Percentiles rank a stretch among this genome's conserved stretches.
Conservation (phyloP, 495 filamentous ascomycete genomes). For the Annulohypoxylon moriforme region DNA sequence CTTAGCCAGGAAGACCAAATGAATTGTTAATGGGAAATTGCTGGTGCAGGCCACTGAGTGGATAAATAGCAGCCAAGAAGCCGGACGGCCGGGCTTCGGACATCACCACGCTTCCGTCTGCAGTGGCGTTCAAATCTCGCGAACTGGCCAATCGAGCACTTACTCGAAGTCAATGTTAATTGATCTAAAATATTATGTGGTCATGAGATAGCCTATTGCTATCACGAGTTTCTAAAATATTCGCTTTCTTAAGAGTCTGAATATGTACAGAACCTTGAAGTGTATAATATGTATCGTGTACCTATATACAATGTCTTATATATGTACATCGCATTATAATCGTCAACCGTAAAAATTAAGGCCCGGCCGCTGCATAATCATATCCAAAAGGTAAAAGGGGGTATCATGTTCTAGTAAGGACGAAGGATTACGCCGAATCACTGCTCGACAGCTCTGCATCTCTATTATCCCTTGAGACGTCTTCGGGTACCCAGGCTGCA, state of each 20-base stretch:
- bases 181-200: not conserved
- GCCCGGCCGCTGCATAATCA: not conserved
- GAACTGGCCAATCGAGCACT: not conserved
- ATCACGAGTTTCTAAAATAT: not conserved
- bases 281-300: slow-evolving; percentile 16
- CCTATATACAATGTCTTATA: not conserved
- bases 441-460: slow-evolving; percentile 50
- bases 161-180: not conserved
- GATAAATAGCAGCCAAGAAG: too few relatives aligned
- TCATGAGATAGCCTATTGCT: not conserved
- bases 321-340: slow-evolving; percentile 22
- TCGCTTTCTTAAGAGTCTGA: not conserved
- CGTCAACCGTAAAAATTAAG: slow-evolving; percentile 7
- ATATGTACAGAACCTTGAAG: not conserved
- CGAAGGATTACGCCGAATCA: slow-evolving; percentile 36
- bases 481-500: slow-evolving; percentile 46
- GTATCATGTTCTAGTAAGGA: slow-evolving; percentile 36
- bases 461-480: slow-evolving; percentile 13
- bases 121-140: not conserved
- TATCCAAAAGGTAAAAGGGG: slow-evolving; percentile 22
- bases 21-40: too few relatives aligned
- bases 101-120: not conserved
- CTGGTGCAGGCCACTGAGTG: not conserved
- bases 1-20: too few relatives aligned
- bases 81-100: not conserved